Evolutionary conservation across 2,329 filamentous ascomycete species (phyloP), one percentile per base, ranked within the genome.

Genomic region (Talaromyces islandicus): DNA sequence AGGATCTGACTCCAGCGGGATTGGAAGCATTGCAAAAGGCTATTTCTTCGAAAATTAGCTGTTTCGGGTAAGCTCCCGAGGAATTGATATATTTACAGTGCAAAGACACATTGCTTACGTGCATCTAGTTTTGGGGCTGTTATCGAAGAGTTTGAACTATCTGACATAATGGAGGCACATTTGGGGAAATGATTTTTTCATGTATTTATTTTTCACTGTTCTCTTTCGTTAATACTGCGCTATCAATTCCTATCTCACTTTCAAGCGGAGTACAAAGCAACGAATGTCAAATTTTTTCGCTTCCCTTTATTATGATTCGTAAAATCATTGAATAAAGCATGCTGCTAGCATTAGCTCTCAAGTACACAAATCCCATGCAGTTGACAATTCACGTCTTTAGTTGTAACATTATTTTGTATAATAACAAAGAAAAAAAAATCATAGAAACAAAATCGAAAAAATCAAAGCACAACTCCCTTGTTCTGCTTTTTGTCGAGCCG

Each of bases 401-500:
- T 35, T 17, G 5, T 17, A 17, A 17, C 12, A 17, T 35, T 17
- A 17, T n/a, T n/a, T n/a, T n/a, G n/a, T n/a, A n/a, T n/a, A n/a
- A n/a, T n/a, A n/a, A n/a, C n/a, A n/a, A n/a, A n/a, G n/a, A n/a
- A n/a, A n/a, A n/a, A n/a, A n/a, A n/a, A n/a, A n/a, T n/a, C n/a
- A n/a, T n/a, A n/a, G n/a, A n/a, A n/a, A n/a, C n/a, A n/a, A n/a
- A n/a, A n/a, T n/a, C n/a, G n/a, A 46, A n/a, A n/a, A 46, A 21
- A 10, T 46, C n/a, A 70, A 21, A 70, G 56, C 2, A 71, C 63
- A 54, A 59, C 64, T 55, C 73, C 73, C 67, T 74, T 75, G 64
- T 73, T 72, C 68, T 75, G 73, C 63, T 73, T 72, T 65, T 69
- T 69, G 63, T 74, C 70, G 24, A 75, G 69, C 24, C 69, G 68